These are phyloP conservation scores for Thecaphora thlaspeos DNA, from an alignment of 1,284 basidiomycete genomes.

Conservation along the genomic window DNA sequence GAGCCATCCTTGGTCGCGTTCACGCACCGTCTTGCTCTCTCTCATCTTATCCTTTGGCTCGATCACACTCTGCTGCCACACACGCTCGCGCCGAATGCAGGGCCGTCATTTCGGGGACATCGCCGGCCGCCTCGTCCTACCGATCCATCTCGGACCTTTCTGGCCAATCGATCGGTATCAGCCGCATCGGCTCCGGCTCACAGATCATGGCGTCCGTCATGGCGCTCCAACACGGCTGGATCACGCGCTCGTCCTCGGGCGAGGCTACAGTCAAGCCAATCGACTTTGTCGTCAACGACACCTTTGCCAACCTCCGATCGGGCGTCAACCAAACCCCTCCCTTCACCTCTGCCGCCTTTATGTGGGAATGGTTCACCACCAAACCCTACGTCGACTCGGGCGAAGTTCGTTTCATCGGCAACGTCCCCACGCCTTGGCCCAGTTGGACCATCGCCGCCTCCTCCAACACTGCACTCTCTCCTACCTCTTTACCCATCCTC, in stretches of 20 bases:
- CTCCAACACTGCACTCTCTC: conserved; percentile 13
- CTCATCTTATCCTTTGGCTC: neutral
- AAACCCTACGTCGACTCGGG: conserved; percentile 84
- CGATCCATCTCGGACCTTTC: conserved; percentile 73
- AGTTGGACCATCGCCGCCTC: conserved; percentile 68
- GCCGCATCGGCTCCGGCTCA: conserved; percentile 79
- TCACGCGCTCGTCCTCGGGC: no score
- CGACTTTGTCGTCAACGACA: conserved; percentile 53
- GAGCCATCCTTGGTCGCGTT: conserved; percentile 2
- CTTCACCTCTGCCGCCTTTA: conserved; percentile 22
- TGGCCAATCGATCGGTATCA: conserved; percentile 83
- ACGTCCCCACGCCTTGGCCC: conserved; percentile 90
- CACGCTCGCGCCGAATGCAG: no score
- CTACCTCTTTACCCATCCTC: conserved; percentile 1
- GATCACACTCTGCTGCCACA: neutral
- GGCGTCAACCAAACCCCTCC: conserved; percentile 69
- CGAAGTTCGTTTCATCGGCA: conserved; percentile 76
- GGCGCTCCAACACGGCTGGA: conserved; percentile 68
- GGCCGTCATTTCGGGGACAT: conserved; percentile 87
- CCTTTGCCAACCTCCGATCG: conserved; percentile 69
- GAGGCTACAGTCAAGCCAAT: no score
- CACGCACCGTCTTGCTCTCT: neutral
- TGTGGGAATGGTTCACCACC: conserved; percentile 87
- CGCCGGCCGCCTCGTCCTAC: conserved; percentile 62
- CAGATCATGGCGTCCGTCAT: conserved; percentile 95